Percentiles rank a stretch among this genome's conserved stretches.
Evolutionary conservation across 2,329 filamentous ascomycete species (phyloP).

Genomic region (Xylariaceae sp.): DNA sequence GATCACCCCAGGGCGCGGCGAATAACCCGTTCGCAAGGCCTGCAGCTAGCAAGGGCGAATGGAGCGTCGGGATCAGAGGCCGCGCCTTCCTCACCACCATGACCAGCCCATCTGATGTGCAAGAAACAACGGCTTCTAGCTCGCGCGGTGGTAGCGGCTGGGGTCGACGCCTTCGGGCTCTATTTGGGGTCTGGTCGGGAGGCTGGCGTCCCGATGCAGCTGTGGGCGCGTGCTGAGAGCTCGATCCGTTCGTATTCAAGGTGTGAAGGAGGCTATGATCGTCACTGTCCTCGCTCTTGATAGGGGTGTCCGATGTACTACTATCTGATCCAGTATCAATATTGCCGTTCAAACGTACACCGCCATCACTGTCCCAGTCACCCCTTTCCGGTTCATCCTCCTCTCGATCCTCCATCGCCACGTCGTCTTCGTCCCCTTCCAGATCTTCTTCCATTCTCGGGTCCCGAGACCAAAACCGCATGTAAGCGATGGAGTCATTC

Average conservation of each 20-base stretch:
- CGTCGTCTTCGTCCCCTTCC: conserved; percentile 35
- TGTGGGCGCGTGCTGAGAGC: conserved; percentile 2
- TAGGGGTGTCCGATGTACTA: conserved; percentile 22
- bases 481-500: conserved; percentile 85
- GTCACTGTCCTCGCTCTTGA: conserved; percentile 37
- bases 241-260: too few species aligned
- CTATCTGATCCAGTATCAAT: conserved; percentile 40
- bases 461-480: conserved; percentile 79
- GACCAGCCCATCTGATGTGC: conserved; percentile 81
- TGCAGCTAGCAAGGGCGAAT: conserved; percentile 42
- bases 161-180: conserved; percentile 16
- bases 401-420: conserved; percentile 42
- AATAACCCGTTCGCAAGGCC: conserved; percentile 61
- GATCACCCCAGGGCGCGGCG: conserved; percentile 71
- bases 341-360: conserved; percentile 38
- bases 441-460: conserved; percentile 56
- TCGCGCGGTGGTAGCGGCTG: conserved; percentile 50
- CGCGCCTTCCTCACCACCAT: conserved; percentile 72
- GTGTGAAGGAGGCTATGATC: too few species aligned
- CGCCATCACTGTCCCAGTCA: conserved; percentile 40
- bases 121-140: conserved; percentile 85
- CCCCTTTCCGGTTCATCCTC: conserved; percentile 35
- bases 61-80: conserved; percentile 58
- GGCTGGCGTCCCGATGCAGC: too few species aligned
- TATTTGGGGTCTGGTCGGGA: too few species aligned